These are phyloP conservation scores for Paecilomyces sp. DNA, from an alignment of 2,329 filamentous ascomycete genomes.

Conservation along the genomic window DNA sequence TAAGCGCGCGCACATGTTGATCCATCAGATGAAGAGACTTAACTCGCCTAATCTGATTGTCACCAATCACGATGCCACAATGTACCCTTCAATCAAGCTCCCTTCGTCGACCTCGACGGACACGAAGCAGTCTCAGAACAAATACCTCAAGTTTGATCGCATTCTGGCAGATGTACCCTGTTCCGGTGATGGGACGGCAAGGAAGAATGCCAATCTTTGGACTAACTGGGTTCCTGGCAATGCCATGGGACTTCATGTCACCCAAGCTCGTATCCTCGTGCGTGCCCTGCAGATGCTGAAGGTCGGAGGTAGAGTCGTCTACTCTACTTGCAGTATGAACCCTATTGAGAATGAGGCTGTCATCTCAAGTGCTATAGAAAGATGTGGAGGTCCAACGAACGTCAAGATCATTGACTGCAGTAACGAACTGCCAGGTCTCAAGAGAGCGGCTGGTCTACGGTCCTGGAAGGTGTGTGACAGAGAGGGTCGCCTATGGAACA, in stretches of 20 bases:
- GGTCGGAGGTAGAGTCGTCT: slow-evolving; percentile 87
- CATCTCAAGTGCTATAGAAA: slow-evolving; percentile 76
- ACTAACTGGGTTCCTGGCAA: slow-evolving; percentile 88
- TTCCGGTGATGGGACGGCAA: slow-evolving; percentile 85
- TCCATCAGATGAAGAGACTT: slow-evolving; percentile 94
- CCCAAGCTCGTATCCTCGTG: slow-evolving; percentile 83
- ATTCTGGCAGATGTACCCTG: slow-evolving; percentile 96
- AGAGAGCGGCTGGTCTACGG: slow-evolving; percentile 68
- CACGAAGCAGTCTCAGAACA: slow-evolving; percentile 47
- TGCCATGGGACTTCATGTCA: slow-evolving; percentile 76
- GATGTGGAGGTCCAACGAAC: slow-evolving; percentile 76
- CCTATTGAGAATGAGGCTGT: slow-evolving; percentile 96
- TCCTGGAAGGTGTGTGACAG: slow-evolving; percentile 92
- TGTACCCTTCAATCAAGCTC: slow-evolving; percentile 90
- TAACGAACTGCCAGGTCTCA: slow-evolving; percentile 66
- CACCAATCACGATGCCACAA: slow-evolving; percentile 94
- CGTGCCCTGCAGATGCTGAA: slow-evolving; percentile 94
- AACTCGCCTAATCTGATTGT: slow-evolving; percentile 96
- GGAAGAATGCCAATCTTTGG: slow-evolving; percentile 94
- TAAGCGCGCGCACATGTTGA: slow-evolving; percentile 92
- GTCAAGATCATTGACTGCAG: slow-evolving; percentile 81
- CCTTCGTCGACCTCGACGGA: slow-evolving; percentile 50
- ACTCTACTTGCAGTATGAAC: slow-evolving; percentile 99
- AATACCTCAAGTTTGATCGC: slow-evolving; percentile 92
- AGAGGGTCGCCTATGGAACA: slow-evolving; percentile 67